These are phyloP conservation scores for Yarrowia porcina DNA, from an alignment of 805 yeast genomes.

Conservation along the genomic window DNA sequence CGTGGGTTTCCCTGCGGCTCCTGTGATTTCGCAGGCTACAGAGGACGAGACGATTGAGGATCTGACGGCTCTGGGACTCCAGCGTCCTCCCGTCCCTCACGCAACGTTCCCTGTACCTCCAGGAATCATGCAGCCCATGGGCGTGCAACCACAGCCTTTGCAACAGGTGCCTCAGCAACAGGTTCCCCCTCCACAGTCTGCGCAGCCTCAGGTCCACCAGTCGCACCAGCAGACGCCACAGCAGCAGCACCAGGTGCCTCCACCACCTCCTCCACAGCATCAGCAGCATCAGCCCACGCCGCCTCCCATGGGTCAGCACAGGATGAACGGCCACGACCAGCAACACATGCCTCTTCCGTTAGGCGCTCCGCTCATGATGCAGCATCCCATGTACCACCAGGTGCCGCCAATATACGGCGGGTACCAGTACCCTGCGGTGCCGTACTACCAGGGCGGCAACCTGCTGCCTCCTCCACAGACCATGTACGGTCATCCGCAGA, in stretches of 20 bases:
- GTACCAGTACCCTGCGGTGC: slow-evolving; percentile 14
- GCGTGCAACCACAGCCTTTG: neutral
- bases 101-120: neutral
- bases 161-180: neutral
- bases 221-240: neutral
- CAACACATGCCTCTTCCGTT: slow-evolving; percentile 18
- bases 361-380: slow-evolving; percentile 19
- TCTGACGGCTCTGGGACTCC: slow-evolving; percentile 57
- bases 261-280: neutral
- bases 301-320: neutral
- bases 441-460: slow-evolving; percentile 13
- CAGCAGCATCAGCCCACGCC: neutral
- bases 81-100: neutral
- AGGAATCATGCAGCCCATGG: slow-evolving; percentile 4
- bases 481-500: slow-evolving; percentile 21
- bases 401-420: slow-evolving; percentile 21
- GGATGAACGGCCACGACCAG: slow-evolving; percentile 12
- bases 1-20: slow-evolving; percentile 82
- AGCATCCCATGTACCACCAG: slow-evolving; percentile 24
- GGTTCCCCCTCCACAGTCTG: neutral
- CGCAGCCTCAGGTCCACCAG: neutral
- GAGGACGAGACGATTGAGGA: slow-evolving; percentile 75
- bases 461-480: slow-evolving; percentile 15
- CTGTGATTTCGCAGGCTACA: slow-evolving; percentile 59
- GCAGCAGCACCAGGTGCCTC: neutral